Evolutionary conservation across 345 rosid genomes (phyloP).

Genomic region (Eucalyptus camaldulensis): DNA sequence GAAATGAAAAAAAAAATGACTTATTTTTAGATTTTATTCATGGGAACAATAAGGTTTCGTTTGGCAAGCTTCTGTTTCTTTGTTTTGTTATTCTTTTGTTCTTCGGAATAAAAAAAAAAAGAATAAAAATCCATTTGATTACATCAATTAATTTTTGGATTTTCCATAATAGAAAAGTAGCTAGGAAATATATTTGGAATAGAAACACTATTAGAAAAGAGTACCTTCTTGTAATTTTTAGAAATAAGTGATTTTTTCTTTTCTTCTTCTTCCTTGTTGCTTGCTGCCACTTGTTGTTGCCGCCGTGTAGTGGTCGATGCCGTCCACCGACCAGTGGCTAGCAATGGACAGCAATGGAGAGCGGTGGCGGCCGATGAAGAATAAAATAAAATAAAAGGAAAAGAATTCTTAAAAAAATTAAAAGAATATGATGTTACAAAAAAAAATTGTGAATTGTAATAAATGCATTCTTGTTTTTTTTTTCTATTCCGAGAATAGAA

Average conservation of each 20-base stretch:
- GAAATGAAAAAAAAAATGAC: too few relatives aligned
- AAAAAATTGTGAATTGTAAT: too few relatives aligned
- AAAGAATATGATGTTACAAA: rapidly evolving
- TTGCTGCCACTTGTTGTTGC: rapidly evolving
- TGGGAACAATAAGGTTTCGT: rapidly evolving
- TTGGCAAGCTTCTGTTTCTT: rapidly evolving
- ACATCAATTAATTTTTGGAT: rapidly evolving
- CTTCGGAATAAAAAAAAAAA: rapidly evolving
- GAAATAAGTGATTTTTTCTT: too few relatives aligned
- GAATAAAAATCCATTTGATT: rapidly evolving
- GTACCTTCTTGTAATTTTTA: rapidly evolving
- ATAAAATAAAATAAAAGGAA: too few relatives aligned
- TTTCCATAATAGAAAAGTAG: rapidly evolving
- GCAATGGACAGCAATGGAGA: rapidly evolving
- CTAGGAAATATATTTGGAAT: rapidly evolving
- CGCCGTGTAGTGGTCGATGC: rapidly evolving
- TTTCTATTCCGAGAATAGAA: too few relatives aligned
- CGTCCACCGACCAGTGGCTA: rapidly evolving
- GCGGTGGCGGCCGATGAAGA: rapidly evolving
- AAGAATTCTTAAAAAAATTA: too few relatives aligned
- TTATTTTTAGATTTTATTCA: too few relatives aligned
- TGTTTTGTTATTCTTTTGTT: too few relatives aligned
- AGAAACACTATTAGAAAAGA: rapidly evolving
- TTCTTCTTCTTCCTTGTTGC: rapidly evolving
- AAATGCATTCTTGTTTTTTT: rapidly evolving